Percentiles rank a stretch among this genome's conserved stretches.
Evolutionary conservation across 2,329 filamentous ascomycete genomes (phyloP).

Genomic region (Aureobasidium leucospermi): DNA sequence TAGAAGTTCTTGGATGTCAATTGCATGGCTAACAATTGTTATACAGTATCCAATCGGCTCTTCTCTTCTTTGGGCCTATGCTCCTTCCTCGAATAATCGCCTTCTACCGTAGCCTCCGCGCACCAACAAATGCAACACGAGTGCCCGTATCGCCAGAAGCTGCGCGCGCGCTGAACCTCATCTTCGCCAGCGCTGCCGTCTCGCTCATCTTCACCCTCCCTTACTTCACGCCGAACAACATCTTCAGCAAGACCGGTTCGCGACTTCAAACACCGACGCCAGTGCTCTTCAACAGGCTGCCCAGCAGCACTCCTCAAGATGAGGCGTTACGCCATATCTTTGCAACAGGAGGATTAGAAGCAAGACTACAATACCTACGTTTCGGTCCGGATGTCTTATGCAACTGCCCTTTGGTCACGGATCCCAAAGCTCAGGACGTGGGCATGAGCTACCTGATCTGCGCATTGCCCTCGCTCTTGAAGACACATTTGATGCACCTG

Average conservation of each 20-base stretch:
- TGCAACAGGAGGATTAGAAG: slow-evolving; percentile 54
- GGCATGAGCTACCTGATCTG: slow-evolving; percentile 72
- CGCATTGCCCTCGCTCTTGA: slow-evolving; percentile 62
- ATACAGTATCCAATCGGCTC: slow-evolving; percentile 29
- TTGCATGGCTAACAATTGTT: background rate
- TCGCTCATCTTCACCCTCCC: slow-evolving; percentile 58
- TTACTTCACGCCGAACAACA: slow-evolving; percentile 64
- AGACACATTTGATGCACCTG: slow-evolving; percentile 76
- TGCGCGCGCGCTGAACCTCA: slow-evolving; percentile 51
- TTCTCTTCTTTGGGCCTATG: slow-evolving; percentile 59
- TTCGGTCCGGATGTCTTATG: slow-evolving; percentile 70
- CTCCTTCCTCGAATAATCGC: slow-evolving; percentile 59
- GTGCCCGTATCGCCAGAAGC: slow-evolving; percentile 49
- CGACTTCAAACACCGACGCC: slow-evolving; percentile 80
- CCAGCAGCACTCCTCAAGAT: slow-evolving; percentile 52
- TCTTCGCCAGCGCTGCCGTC: slow-evolving; percentile 48
- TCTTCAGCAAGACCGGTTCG: slow-evolving; percentile 70
- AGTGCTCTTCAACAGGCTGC: slow-evolving; percentile 72
- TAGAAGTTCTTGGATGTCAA: background rate
- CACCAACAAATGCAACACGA: slow-evolving; percentile 36
- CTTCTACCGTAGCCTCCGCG: slow-evolving; percentile 53
- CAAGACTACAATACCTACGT: slow-evolving; percentile 72
- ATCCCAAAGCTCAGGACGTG: slow-evolving; percentile 30
- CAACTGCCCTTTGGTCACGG: slow-evolving; percentile 68
- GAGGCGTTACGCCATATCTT: slow-evolving; percentile 60